These are phyloP conservation scores for Magnaporthiopsis incrustans DNA, from an alignment of 2,329 filamentous ascomycete genomes.

Conservation along the genomic window DNA sequence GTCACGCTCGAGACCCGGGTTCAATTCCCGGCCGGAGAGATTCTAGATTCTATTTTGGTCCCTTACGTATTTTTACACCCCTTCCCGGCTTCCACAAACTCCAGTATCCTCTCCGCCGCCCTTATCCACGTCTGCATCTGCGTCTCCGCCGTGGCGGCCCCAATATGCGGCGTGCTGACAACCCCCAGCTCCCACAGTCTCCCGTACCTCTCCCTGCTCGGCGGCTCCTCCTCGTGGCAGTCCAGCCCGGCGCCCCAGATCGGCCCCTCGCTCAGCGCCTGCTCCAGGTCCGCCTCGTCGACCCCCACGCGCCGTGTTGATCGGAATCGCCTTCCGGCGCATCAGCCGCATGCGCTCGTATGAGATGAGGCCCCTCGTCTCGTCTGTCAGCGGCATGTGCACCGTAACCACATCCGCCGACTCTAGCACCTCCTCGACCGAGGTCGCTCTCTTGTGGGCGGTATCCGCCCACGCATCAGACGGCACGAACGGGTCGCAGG, in stretches of 20 bases:
- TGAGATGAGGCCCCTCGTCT: conserved; percentile 66
- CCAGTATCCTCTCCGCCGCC: neutral
- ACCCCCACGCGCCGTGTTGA: conserved; percentile 79
- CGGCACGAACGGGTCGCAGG: conserved; percentile 71
- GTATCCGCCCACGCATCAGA: conserved; percentile 60
- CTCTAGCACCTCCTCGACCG: conserved; percentile 53
- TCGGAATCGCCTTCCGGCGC: conserved; percentile 64
- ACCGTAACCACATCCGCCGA: conserved; percentile 70
- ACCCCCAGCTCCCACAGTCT: conserved; percentile 28
- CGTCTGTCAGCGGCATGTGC: conserved; percentile 72
- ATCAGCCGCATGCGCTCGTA: conserved; percentile 59
- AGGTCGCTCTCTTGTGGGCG: conserved; percentile 54
- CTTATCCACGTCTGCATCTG: conserved; percentile 32
- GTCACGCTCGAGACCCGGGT: conserved; percentile 2
- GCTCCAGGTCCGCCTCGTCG: conserved; percentile 65
- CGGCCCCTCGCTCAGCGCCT: conserved; percentile 60
- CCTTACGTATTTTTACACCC: too few relatives aligned
- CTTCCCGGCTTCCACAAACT: neutral
- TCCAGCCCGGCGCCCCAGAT: conserved; percentile 74
- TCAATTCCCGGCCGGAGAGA: conserved; percentile 5
- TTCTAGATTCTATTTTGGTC: neutral
- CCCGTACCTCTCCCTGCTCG: conserved; percentile 30
- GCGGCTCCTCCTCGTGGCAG: conserved; percentile 71
- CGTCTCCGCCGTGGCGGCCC: conserved; percentile 72
- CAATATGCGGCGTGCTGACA: conserved; percentile 71